Evolutionary conservation across 345 rosid genomes (phyloP), one percentile per base, ranked within the genome.

Genomic region (Bruguiera gymnorhiza): DNA sequence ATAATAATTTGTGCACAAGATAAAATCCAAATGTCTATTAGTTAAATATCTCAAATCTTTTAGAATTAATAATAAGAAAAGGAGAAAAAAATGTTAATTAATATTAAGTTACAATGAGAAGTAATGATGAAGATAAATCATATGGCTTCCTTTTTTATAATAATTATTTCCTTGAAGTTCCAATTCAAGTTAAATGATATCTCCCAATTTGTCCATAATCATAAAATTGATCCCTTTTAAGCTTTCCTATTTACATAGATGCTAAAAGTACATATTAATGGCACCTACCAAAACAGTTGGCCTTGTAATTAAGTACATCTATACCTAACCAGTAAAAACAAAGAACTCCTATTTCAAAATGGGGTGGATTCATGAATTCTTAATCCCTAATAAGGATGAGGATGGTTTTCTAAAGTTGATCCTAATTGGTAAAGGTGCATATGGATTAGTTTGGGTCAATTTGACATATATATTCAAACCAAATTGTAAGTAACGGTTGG

Each of bases 201-300:
- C 98, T 10, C 97, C 98, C 27, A 94, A 59, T 76, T 89, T 92
- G 62, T 89, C 84, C 13, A 85, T 84, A 36, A 94, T 66, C 76
- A 88, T 27, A 81, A 93, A 91, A 75, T 91, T 92, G 27, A 81
- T 75, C 63, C 82, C 83, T 82, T 84, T 89, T 74, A 89, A 76
- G 76, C 77, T 87, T 82, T 53, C 80, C 90, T 58, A 83, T 73
- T 78, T 94, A 96, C 81, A 94, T 71, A 48, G 96, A 97, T 75
- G 93, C 92, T 13, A 91, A 81, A 74, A 91, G 83, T 93, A 93
- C 4, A 93, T 78, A 76, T 93, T 97, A 73, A 93, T 78, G 76
- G 98, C 97, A 27, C 97, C 97, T 8, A 91, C 1, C 66, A 93
- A 87, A 69, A 91, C 91, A 68, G 91, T 96, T 0, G 96, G 97